Percentiles rank a stretch among this genome's conserved stretches.
These are phyloP conservation scores for Plasmodium inui DNA, from an alignment of 169 alveolate genomes.

Conservation along the genomic window DNA sequence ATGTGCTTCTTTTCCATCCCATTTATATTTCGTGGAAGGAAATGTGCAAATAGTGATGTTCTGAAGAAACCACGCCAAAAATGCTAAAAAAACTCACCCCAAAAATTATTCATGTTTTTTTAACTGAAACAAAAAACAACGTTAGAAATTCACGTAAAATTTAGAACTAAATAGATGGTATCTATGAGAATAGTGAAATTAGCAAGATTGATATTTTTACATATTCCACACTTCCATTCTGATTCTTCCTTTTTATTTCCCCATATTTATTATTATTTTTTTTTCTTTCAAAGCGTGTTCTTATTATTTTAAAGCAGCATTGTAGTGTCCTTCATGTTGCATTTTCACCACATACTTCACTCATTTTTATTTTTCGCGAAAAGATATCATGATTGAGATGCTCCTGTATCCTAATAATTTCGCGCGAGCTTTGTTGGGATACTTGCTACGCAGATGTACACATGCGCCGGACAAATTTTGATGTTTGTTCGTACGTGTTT, in stretches of 20 bases:
- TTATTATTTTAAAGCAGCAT: conserved; percentile 7
- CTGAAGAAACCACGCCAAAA: not conserved
- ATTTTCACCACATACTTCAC: not conserved
- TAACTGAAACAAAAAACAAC: conserved; percentile 16
- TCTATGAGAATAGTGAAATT: conserved; percentile 20
- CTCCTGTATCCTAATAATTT: conserved; percentile 2
- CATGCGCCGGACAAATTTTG: not conserved
- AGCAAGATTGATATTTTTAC: conserved; percentile 7
- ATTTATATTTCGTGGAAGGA: conserved; percentile 7
- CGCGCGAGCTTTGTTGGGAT: not conserved
- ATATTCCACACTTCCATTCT: not conserved
- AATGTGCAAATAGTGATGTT: conserved; percentile 59
- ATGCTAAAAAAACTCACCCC: not conserved
- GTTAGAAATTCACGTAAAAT: conserved; percentile 1
- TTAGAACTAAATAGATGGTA: conserved; percentile 57
- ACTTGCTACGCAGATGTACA: not conserved
- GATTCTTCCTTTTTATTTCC: not conserved
- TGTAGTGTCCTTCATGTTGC: conserved; percentile 17
- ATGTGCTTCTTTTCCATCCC: not conserved
- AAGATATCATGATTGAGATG: not conserved
- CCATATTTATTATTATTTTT: conserved; percentile 2
- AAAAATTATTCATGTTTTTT: conserved; percentile 4
- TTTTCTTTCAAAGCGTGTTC: conserved; percentile 10
- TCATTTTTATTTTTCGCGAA: conserved; percentile 14
- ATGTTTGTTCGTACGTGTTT: not conserved